Evolutionary conservation across 2,329 filamentous ascomycete species (phyloP).

Genomic region (Epicoccum nigrum): DNA sequence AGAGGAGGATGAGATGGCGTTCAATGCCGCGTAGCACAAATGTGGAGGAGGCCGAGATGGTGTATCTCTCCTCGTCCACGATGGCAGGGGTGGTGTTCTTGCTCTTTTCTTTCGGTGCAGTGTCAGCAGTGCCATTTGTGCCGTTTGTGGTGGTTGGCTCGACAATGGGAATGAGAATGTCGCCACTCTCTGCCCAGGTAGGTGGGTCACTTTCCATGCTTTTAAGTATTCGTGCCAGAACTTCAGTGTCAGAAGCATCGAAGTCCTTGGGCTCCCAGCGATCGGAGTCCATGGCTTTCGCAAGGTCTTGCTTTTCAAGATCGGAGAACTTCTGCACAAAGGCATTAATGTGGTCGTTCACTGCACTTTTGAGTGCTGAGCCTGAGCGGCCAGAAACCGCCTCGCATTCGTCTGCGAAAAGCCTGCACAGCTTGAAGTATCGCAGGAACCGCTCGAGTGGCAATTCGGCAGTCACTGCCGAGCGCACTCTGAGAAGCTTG

Average conservation of each 20-base stretch:
- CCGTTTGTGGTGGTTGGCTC: conserved; percentile 24
- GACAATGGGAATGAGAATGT: conserved; percentile 32
- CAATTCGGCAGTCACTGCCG: conserved; percentile 73
- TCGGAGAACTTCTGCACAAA: conserved; percentile 77
- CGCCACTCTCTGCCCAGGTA: conserved; percentile 67
- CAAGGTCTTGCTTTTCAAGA: conserved; percentile 73
- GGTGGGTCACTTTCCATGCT: conserved; percentile 73
- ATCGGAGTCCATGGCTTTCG: conserved; percentile 78
- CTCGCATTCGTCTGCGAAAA: conserved; percentile 87
- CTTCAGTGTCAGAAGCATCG: conserved; percentile 62
- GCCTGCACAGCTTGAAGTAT: conserved; percentile 81
- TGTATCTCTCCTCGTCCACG: conserved; percentile 84
- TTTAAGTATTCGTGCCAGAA: conserved; percentile 69
- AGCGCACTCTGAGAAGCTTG: conserved; percentile 76
- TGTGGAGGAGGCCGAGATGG: conserved; percentile 83
- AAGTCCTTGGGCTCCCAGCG: conserved; percentile 82
- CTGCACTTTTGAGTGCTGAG: conserved; percentile 75
- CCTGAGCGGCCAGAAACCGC: conserved; percentile 81
- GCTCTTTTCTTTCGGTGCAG: conserved; percentile 39
- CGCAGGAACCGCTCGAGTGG: conserved; percentile 74
- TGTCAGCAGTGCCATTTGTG: conserved; percentile 42
- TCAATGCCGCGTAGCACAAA: conserved; percentile 81
- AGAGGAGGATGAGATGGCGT: conserved; percentile 80
- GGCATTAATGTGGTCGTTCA: conserved; percentile 81
- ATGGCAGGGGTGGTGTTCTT: conserved; percentile 65